Percentiles rank a stretch among this genome's conserved stretches.
These are phyloP conservation scores for Cryphonectria japonica DNA, from an alignment of 2,329 filamentous ascomycete species.

Conservation along the genomic window DNA sequence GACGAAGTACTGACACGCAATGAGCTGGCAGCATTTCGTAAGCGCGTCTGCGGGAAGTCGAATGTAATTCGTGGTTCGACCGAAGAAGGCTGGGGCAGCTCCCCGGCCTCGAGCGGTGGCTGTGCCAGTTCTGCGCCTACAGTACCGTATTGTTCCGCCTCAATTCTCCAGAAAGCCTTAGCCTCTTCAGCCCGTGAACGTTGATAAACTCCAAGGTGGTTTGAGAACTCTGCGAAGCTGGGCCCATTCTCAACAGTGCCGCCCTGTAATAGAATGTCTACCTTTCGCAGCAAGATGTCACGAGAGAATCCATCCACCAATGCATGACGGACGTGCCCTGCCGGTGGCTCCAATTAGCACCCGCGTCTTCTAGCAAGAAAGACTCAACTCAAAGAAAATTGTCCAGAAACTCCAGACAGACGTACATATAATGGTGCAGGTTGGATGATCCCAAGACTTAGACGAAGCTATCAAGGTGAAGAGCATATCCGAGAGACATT, in stretches of 20 bases:
- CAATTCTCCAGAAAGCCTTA: not conserved
- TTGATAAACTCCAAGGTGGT: not conserved
- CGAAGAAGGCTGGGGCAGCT: not conserved
- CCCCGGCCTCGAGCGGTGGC: not conserved
- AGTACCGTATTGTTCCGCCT: not conserved
- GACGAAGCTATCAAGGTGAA: not conserved
- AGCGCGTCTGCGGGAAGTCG: not conserved
- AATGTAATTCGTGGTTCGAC: not conserved
- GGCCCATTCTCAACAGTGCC: not conserved
- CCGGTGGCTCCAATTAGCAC: not conserved
- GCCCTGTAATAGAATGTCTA: not conserved
- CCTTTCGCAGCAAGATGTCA: not conserved
- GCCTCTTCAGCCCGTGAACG: not conserved
- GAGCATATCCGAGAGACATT: not conserved
- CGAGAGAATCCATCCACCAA: not conserved
- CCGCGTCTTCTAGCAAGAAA: not conserved
- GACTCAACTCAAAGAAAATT: too few species aligned
- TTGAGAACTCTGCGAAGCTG: not conserved
- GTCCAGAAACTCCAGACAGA: too few species aligned
- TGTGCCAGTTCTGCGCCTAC: not conserved
- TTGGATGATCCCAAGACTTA: not conserved
- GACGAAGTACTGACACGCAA: not conserved
- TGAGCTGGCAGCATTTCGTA: not conserved
- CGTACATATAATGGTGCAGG: not conserved
- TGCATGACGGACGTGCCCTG: not conserved